Base-by-base conservation (phyloP, 179 eudicot species). In the Silene vulgaris region DNA sequence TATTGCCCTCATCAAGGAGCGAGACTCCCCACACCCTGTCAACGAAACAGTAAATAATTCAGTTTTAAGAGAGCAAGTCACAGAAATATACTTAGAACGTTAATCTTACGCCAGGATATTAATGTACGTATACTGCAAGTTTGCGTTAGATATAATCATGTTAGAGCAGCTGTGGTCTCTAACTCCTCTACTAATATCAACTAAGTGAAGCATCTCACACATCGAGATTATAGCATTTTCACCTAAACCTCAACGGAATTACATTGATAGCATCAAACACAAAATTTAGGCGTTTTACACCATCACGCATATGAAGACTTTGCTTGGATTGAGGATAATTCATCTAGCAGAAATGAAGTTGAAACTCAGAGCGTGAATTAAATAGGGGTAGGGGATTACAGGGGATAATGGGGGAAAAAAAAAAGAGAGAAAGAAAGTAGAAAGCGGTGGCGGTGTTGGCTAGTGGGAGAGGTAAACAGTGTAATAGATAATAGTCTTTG, bases 1-100 rank as follows among this genome's bases (percentile, higher is more conserved):
- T 75, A 93, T 70, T 26, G 84, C 87, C 82, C 84, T 88, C 96
- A 86, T 90, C 70, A 93, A 88, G 37, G 93, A 84, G 54, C 97
- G 91, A 73, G 96, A 83, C 80, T 91, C 96, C 60, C 98, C 98
- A 74, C 86, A 93, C 98, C 98, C 97, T 93, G 80, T 30, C 29
- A 79, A 81, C 19, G 59, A 80, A 78, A 77, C 69, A 63, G 8
- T 26, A 60, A 73, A 68, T 30, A 8, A 35, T 35, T 35, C 40
- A 35, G 16, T 68, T 23, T 61, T 54, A 50, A 65, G 29, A 64
- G 17, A 71, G 13, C 16, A 23, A 43, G 26, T 16, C 13, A 28
- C 57, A 65, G 17, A 19, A 57, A 65, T 32, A 20, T 50, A 30
- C 65, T 2, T 32, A 64, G 26, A 9, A 16, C 37, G 63, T 62